Evolutionary conservation across 2,329 filamentous ascomycete species (phyloP).

Genomic region (Alternaria infectoria): DNA sequence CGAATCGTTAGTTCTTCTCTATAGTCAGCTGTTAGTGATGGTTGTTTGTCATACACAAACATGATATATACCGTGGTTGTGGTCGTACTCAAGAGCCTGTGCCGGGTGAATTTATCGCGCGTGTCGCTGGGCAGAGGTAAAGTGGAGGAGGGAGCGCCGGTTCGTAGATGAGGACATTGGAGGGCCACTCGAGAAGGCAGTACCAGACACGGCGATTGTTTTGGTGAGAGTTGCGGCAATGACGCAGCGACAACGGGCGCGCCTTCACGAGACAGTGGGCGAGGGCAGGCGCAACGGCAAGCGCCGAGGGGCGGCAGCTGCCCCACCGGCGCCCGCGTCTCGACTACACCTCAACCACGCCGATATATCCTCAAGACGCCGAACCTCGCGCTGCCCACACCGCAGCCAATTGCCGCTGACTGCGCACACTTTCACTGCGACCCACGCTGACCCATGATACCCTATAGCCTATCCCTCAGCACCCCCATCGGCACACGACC

Average conservation of each 20-base stretch:
- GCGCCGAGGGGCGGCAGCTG: conserved; percentile 22
- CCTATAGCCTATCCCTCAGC: conserved; percentile 27
- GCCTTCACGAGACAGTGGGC: conserved; percentile 5
- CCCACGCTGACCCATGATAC: conserved; percentile 25
- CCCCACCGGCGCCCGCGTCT: conserved; percentile 13
- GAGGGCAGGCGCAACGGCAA: conserved; percentile 16
- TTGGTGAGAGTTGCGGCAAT: conserved; percentile 6
- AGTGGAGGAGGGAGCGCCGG: not conserved
- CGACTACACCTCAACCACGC: conserved; percentile 4
- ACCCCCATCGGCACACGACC: conserved; percentile 42
- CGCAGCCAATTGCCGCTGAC: conserved; percentile 1
- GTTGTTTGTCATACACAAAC: not conserved
- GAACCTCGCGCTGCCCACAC: not conserved
- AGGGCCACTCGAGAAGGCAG: not conserved
- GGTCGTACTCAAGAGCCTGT: not conserved
- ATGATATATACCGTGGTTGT: not conserved
- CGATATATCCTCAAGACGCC: not conserved
- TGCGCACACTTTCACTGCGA: conserved; percentile 4
- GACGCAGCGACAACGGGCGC: conserved; percentile 16
- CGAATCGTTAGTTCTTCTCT: not conserved
- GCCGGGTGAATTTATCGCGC: not conserved
- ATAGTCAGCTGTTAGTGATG: not conserved
- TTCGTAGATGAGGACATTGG: conserved; percentile 5
- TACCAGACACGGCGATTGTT: conserved; percentile 4
- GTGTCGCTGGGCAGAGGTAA: conserved; percentile 2